Conservation (phyloP, 2,329 filamentous ascomycete species). For the Neonectria neomacrospora region DNA sequence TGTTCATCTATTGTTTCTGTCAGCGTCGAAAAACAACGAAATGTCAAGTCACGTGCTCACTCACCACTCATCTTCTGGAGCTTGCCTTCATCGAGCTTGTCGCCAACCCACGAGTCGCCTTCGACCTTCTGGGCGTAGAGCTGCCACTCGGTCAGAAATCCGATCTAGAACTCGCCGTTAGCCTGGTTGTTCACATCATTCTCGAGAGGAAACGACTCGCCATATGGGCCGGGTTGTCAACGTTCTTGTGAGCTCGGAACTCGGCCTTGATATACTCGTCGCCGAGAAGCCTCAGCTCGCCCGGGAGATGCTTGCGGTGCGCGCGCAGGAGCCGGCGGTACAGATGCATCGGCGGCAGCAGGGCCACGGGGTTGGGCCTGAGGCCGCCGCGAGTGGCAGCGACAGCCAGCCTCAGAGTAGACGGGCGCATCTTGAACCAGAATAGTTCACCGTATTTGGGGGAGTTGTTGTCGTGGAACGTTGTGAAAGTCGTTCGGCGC, state of each 20-base stretch:
- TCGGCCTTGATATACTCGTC: constrained; percentile 95
- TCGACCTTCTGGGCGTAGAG: constrained; percentile 92
- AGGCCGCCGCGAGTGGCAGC: constrained; percentile 50
- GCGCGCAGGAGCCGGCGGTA: constrained; percentile 89
- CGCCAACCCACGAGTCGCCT: constrained; percentile 85
- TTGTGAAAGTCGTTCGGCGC: not conserved
- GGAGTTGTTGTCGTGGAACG: not conserved
- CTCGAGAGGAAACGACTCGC: constrained; percentile 61
- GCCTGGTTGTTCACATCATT: not conserved
- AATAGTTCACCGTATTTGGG: not conserved
- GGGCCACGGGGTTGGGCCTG: constrained; percentile 64
- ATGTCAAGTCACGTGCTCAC: constrained; percentile 41
- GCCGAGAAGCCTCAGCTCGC: constrained; percentile 82
- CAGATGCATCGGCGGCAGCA: constrained; percentile 87
- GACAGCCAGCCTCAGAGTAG: constrained; percentile 50
- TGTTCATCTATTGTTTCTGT: constrained; percentile 77
- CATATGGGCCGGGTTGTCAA: constrained; percentile 93
- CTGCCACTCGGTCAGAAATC: constrained; percentile 97
- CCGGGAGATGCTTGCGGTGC: constrained; percentile 81
- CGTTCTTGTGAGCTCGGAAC: constrained; percentile 82
- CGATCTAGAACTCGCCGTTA: constrained; percentile 69
- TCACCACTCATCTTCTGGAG: constrained; percentile 94
- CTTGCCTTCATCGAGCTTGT: constrained; percentile 84
- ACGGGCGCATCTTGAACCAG: constrained; percentile 42
- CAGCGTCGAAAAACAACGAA: constrained; percentile 8